phyloP scores from a whole-genome alignment of 768 basidiomycete genomes.

The Roridomyces roridus region DNA sequence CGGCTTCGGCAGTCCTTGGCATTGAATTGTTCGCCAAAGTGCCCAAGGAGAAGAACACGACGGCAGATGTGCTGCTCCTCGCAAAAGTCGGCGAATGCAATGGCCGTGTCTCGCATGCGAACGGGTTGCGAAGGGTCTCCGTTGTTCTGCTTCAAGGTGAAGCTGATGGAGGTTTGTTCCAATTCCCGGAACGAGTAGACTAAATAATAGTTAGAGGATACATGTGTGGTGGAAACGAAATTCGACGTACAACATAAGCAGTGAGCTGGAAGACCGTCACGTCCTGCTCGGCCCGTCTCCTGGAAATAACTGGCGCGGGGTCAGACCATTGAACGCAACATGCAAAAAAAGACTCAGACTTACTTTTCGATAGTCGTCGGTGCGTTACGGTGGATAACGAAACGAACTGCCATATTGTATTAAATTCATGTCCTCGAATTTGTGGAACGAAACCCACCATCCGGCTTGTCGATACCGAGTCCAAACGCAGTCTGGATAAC shows the following conservation, averaged over 20 bases:
- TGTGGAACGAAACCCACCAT: too few species aligned
- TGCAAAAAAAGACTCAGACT: not conserved
- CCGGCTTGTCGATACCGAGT: not conserved
- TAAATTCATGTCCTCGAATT: too few species aligned
- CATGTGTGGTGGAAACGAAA: not conserved
- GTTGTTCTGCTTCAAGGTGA: not conserved
- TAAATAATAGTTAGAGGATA: not conserved
- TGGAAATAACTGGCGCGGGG: slow-evolving; percentile 2
- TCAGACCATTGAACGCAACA: not conserved
- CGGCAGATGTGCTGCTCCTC: not conserved
- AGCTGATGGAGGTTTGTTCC: not conserved
- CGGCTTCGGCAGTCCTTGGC: not conserved
- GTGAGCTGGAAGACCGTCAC: not conserved
- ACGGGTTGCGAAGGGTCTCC: too few species aligned
- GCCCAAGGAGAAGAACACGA: not conserved
- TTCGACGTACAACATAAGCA: slow-evolving; percentile 3
- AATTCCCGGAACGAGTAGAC: not conserved
- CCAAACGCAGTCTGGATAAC: not conserved
- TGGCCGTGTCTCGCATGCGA: not conserved
- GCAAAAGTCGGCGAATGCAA: not conserved
- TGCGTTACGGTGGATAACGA: not conserved
- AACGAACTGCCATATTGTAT: not conserved
- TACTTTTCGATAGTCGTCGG: slow-evolving; percentile 4
- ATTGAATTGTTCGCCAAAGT: slow-evolving; percentile 9
- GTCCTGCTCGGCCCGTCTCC: slow-evolving; percentile 10